A percentile compares a stretch with the other conserved stretches of the same genome.
These are phyloP conservation scores for Cercospora sp. DNA, from an alignment of 2,329 filamentous ascomycete genomes.

Conservation along the genomic window DNA sequence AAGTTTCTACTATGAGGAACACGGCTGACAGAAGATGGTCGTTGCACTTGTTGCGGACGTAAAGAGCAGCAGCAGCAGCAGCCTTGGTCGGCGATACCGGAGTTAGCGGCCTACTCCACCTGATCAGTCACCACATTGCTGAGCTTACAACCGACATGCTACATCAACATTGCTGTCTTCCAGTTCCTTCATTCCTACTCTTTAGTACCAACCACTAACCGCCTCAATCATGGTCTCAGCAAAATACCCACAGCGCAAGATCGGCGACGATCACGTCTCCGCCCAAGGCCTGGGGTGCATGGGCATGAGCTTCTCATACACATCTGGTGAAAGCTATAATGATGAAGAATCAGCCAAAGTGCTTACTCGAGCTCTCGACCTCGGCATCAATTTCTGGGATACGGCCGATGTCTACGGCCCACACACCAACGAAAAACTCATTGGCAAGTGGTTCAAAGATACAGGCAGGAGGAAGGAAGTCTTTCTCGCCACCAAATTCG, in stretches of 20 bases:
- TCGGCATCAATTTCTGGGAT: constrained; percentile 37
- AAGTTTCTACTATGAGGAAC: too few species aligned
- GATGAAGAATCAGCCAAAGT: constrained; percentile 33
- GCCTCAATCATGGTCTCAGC: constrained; percentile 24
- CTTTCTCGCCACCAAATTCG: constrained; percentile 47
- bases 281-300: constrained; percentile 39
- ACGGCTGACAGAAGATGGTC: too few species aligned
- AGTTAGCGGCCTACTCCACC: neutral
- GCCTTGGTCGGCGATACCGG: neutral
- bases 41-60: neutral
- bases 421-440: constrained; percentile 36
- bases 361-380: constrained; percentile 33
- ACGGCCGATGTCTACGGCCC: constrained; percentile 37
- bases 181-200: rapidly evolving
- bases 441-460: constrained; percentile 46
- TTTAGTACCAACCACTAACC: neutral
- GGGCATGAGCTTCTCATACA: constrained; percentile 42
- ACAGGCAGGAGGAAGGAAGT: constrained; percentile 44
- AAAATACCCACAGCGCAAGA: constrained; percentile 44
- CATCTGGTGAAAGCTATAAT: constrained; percentile 36
- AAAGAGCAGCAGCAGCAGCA: neutral
- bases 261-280: constrained; percentile 42
- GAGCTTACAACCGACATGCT: neutral
- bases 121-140: neutral
- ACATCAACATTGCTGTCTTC: neutral